Evolutionary conservation across 1,284 basidiomycete species (phyloP), one percentile per base, ranked within the genome.

Genomic region (Cryptococcus sp.): DNA sequence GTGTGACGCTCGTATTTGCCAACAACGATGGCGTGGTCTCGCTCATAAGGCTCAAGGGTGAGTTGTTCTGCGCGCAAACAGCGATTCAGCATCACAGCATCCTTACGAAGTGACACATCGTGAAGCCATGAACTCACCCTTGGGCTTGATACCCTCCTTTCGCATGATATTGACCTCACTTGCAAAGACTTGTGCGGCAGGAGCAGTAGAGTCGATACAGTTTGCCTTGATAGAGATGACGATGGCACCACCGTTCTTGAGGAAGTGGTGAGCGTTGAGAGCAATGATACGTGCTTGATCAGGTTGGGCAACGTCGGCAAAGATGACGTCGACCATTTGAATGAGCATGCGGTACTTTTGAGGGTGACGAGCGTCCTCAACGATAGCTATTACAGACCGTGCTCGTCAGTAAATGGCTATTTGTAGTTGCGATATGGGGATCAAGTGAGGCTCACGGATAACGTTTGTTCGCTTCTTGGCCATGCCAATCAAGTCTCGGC

Each of bases 391-490:
- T 44, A 11, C n/a, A 22, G 4, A 44, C n/a, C 40, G 40, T 43
- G n/a, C 11, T 17, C n/a, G 8, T 19, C 41, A 44, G 41, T 19
- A 44, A 19, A 44, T 44, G 5, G 41, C 22, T n/a, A 40, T 44
- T n/a, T 8, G 2, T 15, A 3, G 7, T 44, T n/a, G 29, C 29
- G 41, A 19, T 40, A 6, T 20, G 19, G 40, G 10, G 7, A 26
- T 38, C 6, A 22, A 26, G 52, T 19, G 45, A 23, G 15, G 85
- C 90, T 62, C 79, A 93, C 91, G 95, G 73, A 99, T 97, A 65
- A 99, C 93, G 80, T 99, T 99, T 64, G 96, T 99, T 61, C 96
- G 86, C 82, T 98, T 98, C 83, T 99, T 98, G 53, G 96, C 95
- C 96, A 99, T 99, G 80, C 91, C 91, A 73, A 99, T 97, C 62